Percentiles rank a stretch among this genome's conserved stretches.
Conservation (phyloP, 176 grass and related monocot genomes). For the Carex myosuroides region DNA sequence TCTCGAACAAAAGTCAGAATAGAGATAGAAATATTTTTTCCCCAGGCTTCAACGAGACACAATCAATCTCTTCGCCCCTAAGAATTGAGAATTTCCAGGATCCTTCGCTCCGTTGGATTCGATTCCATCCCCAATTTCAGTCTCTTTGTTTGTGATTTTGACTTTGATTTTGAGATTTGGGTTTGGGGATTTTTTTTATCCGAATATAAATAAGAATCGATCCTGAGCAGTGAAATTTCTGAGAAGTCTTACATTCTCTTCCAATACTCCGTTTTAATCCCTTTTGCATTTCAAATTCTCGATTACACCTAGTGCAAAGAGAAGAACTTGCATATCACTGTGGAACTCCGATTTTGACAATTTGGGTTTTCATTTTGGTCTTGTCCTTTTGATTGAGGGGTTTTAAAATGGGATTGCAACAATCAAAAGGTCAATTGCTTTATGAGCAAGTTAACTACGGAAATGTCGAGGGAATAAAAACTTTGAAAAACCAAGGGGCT, state of each 20-base stretch:
- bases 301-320: not conserved
- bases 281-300: not conserved
- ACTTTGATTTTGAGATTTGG: constrained; percentile 15
- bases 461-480: constrained; percentile 63
- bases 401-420: constrained; percentile 63
- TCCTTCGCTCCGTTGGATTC: not conserved
- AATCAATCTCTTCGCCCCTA: not conserved
- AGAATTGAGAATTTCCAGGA: not conserved
- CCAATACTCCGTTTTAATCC: not conserved
- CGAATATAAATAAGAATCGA: not conserved
- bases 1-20: not conserved
- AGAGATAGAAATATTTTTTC: not conserved
- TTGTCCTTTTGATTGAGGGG: not conserved
- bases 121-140: not conserved
- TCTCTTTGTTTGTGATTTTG: not conserved
- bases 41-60: not conserved
- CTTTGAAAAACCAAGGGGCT: constrained; percentile 54
- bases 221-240: not conserved
- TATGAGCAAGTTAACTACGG: constrained; percentile 89
- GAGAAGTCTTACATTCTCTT: not conserved
- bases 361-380: not conserved
- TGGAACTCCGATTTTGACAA: constrained; percentile 2
- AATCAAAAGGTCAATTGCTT: constrained; percentile 87
- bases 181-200: not conserved
- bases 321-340: not conserved